A percentile compares a stretch with the other conserved stretches of the same genome.
These are phyloP conservation scores for Aspergillus fructus DNA, from an alignment of 2,329 filamentous ascomycete species.

Conservation along the genomic window DNA sequence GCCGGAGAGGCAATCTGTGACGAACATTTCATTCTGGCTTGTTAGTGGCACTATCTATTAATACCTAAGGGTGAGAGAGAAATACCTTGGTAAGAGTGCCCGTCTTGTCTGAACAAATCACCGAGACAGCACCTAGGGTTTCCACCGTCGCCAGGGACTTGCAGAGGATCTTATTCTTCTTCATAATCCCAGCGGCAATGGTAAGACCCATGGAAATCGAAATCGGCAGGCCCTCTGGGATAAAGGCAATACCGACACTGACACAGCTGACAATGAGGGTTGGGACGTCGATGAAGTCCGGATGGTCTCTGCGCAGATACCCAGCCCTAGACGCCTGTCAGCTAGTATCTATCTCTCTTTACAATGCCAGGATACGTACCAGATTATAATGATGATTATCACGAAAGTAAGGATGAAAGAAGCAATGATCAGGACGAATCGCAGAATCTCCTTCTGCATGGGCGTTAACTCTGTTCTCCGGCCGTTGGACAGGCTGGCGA, in stretches of 20 bases:
- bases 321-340: conserved; percentile 52
- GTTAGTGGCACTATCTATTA: background rate
- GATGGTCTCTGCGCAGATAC: conserved; percentile 67
- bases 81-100: conserved; percentile 42
- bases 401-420: conserved; percentile 55
- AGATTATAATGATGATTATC: conserved; percentile 63
- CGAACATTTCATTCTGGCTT: conserved; percentile 66
- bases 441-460: conserved; percentile 69
- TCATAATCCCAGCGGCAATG: conserved; percentile 75
- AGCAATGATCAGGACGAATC: conserved; percentile 73
- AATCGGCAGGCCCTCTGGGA: conserved; percentile 71
- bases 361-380: conserved; percentile 45
- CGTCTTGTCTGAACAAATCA: conserved; percentile 77
- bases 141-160: conserved; percentile 78
- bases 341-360: background rate
- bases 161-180: conserved; percentile 73
- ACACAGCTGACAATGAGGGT: conserved; percentile 72
- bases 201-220: conserved; percentile 70
- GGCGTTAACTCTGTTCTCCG: conserved; percentile 68
- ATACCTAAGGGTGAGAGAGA: too few species aligned
- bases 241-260: conserved; percentile 70
- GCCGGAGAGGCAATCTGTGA: conserved; percentile 67
- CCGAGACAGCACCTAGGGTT: conserved; percentile 69
- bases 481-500: conserved; percentile 69
- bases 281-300: conserved; percentile 70